Base-by-base conservation (phyloP, 495 filamentous ascomycete species). In the Xylaria palmicola region DNA sequence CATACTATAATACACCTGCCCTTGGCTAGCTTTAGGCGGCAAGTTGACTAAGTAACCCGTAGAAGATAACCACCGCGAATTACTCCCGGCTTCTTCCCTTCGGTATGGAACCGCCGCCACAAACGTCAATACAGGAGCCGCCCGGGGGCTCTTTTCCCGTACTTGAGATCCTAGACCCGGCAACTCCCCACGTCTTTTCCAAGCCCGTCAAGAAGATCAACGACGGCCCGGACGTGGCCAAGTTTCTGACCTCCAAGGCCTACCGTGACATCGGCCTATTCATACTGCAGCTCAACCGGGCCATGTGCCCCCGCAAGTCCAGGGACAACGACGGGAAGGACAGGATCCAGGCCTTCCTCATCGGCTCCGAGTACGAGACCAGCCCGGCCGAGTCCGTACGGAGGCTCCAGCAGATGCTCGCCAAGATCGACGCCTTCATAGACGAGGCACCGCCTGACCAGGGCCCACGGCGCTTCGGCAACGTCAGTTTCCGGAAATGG, bases 381-480 rank as follows among this genome's bases (percentile, higher is more conserved):
- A 63, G 74, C 19, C 65, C 68, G 50, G 72, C 63, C 20, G 75
- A 83, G 20, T 81, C 87, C 2, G 80, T 96, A n/a, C 72, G 74
- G 24, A 80, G 80, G 36, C 75, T 98, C 4, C 84, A 85, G 63
- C 68, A 74, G 49, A 70, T 96, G 34, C 72, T 96, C 9, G 74
- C 76, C 5, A 79, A 70, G 24, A 75, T 93, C 4, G 84, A 85
- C 62, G 77, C 74, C 4, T 83, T 93, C 26, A 85, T 96, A 44
- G 83, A 88, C 4, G 87, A 92, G 70, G 87, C 84, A 5, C 94
- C 93, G 8, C 92, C 92, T 6, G 89, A 96, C 66, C 81, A 82
- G 13, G 92, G 93, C 22, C 92, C 93, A 10, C 79, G 94, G 30
- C 79, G 94, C 54, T 99, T 97, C 71, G 94, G 95, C 5, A 98